Evolutionary conservation across 2,329 filamentous ascomycete genomes (phyloP).

Genomic region (Didymosphaeria variabile): DNA sequence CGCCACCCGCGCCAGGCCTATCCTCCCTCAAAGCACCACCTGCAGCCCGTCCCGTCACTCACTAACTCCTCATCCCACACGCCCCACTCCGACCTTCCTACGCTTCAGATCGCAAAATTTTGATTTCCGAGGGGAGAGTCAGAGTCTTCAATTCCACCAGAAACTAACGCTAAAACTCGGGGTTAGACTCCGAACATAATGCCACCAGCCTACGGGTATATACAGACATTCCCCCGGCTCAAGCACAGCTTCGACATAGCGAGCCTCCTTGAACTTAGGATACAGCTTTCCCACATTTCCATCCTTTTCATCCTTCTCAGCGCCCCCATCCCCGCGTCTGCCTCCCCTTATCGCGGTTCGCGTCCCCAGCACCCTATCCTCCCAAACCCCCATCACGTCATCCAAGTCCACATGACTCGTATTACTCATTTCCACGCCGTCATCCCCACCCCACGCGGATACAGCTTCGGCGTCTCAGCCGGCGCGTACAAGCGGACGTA

Average conservation of each 20-base stretch:
- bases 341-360: neutral
- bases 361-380: conserved; percentile 33
- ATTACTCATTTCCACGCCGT: conserved; percentile 89
- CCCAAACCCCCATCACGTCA: conserved; percentile 65
- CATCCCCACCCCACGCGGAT: conserved; percentile 68
- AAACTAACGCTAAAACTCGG: conserved; percentile 96
- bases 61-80: no score
- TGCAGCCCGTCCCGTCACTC: no score
- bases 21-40: no score
- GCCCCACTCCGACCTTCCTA: no score
- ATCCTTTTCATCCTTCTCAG: conserved; percentile 52
- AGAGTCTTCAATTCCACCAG: conserved; percentile 76
- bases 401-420: conserved; percentile 84
- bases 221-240: conserved; percentile 85
- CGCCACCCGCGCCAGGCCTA: no score
- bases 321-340: conserved; percentile 18
- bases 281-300: conserved; percentile 43
- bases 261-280: conserved; percentile 66
- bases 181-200: conserved; percentile 87
- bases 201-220: conserved; percentile 97
- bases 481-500: conserved; percentile 91
- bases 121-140: no score
- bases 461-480: conserved; percentile 63
- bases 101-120: no score
- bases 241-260: conserved; percentile 80